A percentile compares a stretch with the other conserved stretches of the same genome.
These are phyloP conservation scores for Schwanniomyces yamadae DNA, from an alignment of 805 yeast species.

Conservation along the genomic window DNA sequence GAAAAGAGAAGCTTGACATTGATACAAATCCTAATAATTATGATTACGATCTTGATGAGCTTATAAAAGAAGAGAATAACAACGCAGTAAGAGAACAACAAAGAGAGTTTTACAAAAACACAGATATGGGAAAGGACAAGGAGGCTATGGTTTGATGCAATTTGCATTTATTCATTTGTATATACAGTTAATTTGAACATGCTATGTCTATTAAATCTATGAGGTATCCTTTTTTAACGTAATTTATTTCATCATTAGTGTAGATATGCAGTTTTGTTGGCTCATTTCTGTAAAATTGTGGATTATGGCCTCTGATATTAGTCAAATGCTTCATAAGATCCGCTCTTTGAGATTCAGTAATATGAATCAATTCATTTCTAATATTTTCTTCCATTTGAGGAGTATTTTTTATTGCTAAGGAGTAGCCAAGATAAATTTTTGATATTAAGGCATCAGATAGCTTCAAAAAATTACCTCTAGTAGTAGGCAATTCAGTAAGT, in stretches of 20 bases:
- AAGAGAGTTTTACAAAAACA: conserved; percentile 18
- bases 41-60: conserved; percentile 45
- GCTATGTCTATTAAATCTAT: conserved; percentile 17
- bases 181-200: conserved; percentile 2
- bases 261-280: conserved; percentile 10
- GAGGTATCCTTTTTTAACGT: conserved; percentile 21
- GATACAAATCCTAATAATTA: conserved; percentile 41
- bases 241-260: conserved; percentile 18
- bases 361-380: neutral
- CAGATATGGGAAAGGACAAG: conserved; percentile 19
- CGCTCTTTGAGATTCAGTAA: neutral
- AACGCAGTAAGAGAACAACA: conserved; percentile 18
- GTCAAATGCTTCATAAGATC: conserved; percentile 5
- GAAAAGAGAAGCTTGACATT: conserved; percentile 31
- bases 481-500: conserved; percentile 5
- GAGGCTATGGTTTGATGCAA: conserved; percentile 23
- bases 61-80: conserved; percentile 36
- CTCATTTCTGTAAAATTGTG: conserved; percentile 7
- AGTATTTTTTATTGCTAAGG: conserved; percentile 8
- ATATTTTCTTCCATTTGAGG: neutral
- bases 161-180: neutral
- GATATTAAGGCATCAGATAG: conserved; percentile 19
- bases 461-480: conserved; percentile 19
- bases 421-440: conserved; percentile 14
- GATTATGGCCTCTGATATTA: conserved; percentile 4